These are phyloP conservation scores for Apiospora phragmitis DNA, from an alignment of 2,329 filamentous ascomycete species.

Conservation along the genomic window DNA sequence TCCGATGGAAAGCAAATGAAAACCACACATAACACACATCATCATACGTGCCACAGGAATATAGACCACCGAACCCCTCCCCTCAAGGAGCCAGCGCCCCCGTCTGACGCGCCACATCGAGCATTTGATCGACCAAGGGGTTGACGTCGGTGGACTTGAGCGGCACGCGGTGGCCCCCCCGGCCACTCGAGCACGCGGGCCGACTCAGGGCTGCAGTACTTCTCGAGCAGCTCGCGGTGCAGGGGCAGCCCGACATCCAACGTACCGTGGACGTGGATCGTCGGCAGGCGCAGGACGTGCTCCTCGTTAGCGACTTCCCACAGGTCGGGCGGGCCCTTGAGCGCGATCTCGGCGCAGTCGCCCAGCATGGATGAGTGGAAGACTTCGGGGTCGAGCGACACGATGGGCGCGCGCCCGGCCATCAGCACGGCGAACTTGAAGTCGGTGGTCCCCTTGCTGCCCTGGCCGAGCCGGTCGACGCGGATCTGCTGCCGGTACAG, in stretches of 20 bases:
- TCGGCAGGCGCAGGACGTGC: constrained; percentile 57
- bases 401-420: constrained; percentile 61
- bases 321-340: constrained; percentile 45
- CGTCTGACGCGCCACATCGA: constrained; percentile 51
- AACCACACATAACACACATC: background rate
- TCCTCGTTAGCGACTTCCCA: constrained; percentile 39
- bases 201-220: constrained; percentile 59
- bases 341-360: constrained; percentile 28
- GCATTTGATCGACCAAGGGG: constrained; percentile 51
- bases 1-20: background rate
- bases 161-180: constrained; percentile 67
- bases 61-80: background rate
- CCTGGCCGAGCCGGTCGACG: constrained; percentile 34
- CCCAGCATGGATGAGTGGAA: constrained; percentile 30
- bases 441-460: constrained; percentile 12
- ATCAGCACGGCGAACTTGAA: constrained; percentile 64
- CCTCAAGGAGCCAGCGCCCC: constrained; percentile 24
- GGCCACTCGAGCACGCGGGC: constrained; percentile 70
- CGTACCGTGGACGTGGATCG: constrained; percentile 68
- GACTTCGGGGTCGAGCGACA: constrained; percentile 46
- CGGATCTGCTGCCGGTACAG: constrained; percentile 63
- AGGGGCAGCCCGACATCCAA: constrained; percentile 59
- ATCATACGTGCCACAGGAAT: background rate
- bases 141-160: constrained; percentile 68
- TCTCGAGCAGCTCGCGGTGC: constrained; percentile 55